Base-by-base conservation (phyloP, 768 basidiomycete genomes). In the Atractiella rhizophila region DNA sequence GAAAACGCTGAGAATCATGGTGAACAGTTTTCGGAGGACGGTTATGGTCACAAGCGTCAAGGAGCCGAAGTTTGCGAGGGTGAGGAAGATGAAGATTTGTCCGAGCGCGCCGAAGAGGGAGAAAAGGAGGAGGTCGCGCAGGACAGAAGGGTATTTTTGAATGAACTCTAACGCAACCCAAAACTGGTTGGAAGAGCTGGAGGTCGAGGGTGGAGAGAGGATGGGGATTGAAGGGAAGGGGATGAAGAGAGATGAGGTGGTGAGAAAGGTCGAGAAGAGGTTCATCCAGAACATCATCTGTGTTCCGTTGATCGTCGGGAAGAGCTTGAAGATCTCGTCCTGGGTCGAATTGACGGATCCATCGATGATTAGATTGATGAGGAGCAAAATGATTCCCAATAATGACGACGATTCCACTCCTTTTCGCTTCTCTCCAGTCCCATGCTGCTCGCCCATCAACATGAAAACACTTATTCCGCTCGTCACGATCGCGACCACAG, bases 211-310 rank as follows among this genome's bases (percentile, higher is more conserved):
- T 59, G 83, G 80, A 5, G 69, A 66, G 12, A 70, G 79, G 30
- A 85, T 72, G 15, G 83, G 76, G 40, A 85, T 79, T 50, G 73
- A 68, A 43, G 28, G 58, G 39, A 15, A 48, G 43, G n/a, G 60
- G 51, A 33, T 50, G 39, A 48, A 15, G 21, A 82, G 64, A 3
- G 74, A 81, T 35, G 81, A 65, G 6, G 76, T 56, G 21, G 91
- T 71, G 11, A 72, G 54, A 28, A 74, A 46, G 3, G 83, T 79
- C 60, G 76, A 75, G 63, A 86, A 75, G 21, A 77, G 50, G 56
- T 85, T 88, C 60, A 98, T 88, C 72, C 73, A 88, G 57, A 96
- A 74, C 91, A 98, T 96, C 86, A 98, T 94, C 56, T 98, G 91
- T 59, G 91, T 85, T 7, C 91, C 91, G 3, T 69, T 63, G 32